phyloP scores from a whole-genome alignment of 306 rosid species.

The Lotus japonicus region DNA sequence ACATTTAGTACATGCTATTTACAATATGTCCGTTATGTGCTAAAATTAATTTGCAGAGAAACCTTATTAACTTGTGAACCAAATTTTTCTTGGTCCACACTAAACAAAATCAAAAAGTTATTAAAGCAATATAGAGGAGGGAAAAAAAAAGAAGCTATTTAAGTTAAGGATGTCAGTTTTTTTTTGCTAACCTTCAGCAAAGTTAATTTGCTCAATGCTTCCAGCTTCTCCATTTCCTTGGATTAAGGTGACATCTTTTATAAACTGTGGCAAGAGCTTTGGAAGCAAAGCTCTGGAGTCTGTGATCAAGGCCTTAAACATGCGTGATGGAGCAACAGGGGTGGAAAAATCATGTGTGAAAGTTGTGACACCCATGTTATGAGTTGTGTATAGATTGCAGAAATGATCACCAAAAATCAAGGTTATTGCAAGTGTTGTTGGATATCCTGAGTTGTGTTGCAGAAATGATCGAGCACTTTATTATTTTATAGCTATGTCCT shows the following conservation, averaged over 20 bases:
- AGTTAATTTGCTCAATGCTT: constrained; percentile 68
- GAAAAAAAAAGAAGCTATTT: not conserved
- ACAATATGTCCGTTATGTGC: too few relatives aligned
- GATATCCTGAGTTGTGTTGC: too few relatives aligned
- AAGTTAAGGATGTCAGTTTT: too few relatives aligned
- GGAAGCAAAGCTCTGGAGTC: constrained; percentile 56
- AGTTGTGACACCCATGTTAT: constrained; percentile 46
- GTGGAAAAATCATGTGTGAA: constrained; percentile 40
- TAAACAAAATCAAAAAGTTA: not conserved
- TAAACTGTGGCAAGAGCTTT: constrained; percentile 58
- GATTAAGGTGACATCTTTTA: constrained; percentile 40
- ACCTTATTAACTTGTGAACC: too few relatives aligned
- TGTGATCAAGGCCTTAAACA: constrained; percentile 61
- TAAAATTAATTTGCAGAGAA: too few relatives aligned
- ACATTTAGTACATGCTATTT: too few relatives aligned
- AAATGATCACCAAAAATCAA: not conserved
- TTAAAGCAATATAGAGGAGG: not conserved
- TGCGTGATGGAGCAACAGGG: constrained; percentile 46
- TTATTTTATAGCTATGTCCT: constrained; percentile 3
- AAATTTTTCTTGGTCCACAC: too few relatives aligned
- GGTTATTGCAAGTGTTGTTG: constrained; percentile 13
- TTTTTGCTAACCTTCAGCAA: constrained; percentile 43
- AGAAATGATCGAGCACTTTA: constrained; percentile 2
- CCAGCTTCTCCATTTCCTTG: constrained; percentile 71
- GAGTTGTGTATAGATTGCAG: not conserved